phyloP scores from a whole-genome alignment of 2,329 filamentous ascomycete genomes.

The Paraphaeosphaeria minitans region DNA sequence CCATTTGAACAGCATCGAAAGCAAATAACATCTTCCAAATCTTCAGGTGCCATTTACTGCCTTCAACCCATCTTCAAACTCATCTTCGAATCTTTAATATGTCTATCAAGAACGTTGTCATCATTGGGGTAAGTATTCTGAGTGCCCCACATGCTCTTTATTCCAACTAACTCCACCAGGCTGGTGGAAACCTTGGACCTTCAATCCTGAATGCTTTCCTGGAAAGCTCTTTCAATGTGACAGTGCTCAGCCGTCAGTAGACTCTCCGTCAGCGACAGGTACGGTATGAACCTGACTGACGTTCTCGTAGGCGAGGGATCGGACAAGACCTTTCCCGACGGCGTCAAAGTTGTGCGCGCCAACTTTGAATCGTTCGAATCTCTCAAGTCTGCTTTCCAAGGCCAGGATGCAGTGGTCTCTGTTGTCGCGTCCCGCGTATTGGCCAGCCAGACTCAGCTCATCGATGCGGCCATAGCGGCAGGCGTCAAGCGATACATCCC shows the following conservation, averaged over 20 bases:
- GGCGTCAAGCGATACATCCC: constrained; percentile 67
- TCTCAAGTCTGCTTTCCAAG: constrained; percentile 58
- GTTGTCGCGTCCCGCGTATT: constrained; percentile 51
- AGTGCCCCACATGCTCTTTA: constrained; percentile 10
- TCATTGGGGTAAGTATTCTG: constrained; percentile 47
- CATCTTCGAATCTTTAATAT: constrained; percentile 20
- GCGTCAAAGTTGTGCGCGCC: constrained; percentile 53
- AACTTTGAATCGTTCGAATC: constrained; percentile 56
- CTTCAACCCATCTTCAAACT: constrained; percentile 9
- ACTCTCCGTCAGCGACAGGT: not conserved
- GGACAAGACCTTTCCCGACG: constrained; percentile 45
- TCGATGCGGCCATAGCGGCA: constrained; percentile 64
- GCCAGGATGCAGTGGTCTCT: constrained; percentile 62
- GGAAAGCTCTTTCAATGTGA: constrained; percentile 56
- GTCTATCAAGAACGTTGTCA: constrained; percentile 49
- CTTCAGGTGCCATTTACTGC: not conserved
- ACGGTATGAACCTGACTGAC: not conserved
- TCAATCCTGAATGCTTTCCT: constrained; percentile 50
- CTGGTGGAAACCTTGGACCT: constrained; percentile 51
- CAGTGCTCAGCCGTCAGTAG: constrained; percentile 58
- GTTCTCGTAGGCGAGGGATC: constrained; percentile 33
- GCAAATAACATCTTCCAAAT: not conserved
- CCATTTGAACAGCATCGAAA: not conserved
- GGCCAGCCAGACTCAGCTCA: constrained; percentile 55
- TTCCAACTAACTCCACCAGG: constrained; percentile 27